Percentiles rank a stretch among this genome's conserved stretches.
These are phyloP conservation scores for Blakeslea trispora DNA, from an alignment of 371 early-diverging fungal genomes.

Conservation along the genomic window DNA sequence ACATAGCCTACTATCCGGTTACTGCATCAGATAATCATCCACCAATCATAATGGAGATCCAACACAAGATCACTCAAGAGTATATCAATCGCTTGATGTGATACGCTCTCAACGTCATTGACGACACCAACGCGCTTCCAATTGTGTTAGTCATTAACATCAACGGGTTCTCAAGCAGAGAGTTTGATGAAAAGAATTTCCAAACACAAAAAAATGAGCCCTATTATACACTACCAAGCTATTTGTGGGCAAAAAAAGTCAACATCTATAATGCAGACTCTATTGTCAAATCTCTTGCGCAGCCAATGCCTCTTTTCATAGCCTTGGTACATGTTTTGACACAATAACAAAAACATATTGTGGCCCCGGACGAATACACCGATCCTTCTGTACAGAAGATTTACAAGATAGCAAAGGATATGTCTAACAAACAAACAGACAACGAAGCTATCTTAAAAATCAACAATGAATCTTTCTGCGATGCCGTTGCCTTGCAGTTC, in stretches of 20 bases:
- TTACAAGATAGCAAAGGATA: constrained; percentile 1
- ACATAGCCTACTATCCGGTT: background rate
- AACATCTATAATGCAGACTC: constrained; percentile 8
- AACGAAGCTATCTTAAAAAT: constrained; percentile 1
- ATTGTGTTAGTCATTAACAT: constrained; percentile 6
- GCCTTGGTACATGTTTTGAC: constrained; percentile 6
- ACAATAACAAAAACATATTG: constrained; percentile 5
- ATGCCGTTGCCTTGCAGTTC: constrained; percentile 1
- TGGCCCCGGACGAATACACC: constrained; percentile 9
- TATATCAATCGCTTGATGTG: constrained; percentile 10
- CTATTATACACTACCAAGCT: constrained; percentile 2
- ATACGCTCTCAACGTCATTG: constrained; percentile 8
- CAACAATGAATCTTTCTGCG: constrained; percentile 3
- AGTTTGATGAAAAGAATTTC: constrained; percentile 5
- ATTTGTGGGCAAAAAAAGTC: constrained; percentile 13
- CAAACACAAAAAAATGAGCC: constrained; percentile 8
- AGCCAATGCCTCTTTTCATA: constrained; percentile 9
- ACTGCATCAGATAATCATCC: background rate
- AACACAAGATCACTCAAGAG: constrained; percentile 9
- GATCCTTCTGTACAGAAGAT: constrained; percentile 2
- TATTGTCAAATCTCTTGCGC: background rate
- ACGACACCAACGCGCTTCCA: background rate
- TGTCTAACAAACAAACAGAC: background rate
- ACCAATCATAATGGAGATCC: constrained; percentile 6
- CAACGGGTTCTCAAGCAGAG: constrained; percentile 10